Conservation (phyloP, 2,329 filamentous ascomycete species). For the Apiospora phragmitis region DNA sequence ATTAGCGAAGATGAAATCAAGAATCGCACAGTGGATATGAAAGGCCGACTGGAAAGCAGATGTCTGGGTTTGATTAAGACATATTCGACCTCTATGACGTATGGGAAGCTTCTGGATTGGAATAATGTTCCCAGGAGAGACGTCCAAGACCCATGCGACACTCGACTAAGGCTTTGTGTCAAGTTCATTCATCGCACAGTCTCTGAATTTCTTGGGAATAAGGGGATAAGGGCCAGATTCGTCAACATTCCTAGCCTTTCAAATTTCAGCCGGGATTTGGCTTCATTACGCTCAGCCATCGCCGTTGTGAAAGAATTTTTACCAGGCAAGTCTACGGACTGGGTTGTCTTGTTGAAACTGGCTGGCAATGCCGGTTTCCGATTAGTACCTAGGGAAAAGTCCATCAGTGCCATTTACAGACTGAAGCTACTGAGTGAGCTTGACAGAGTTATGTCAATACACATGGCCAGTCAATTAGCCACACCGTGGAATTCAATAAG, state of each 20-base stretch:
- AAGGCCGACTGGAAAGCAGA: constrained; percentile 18
- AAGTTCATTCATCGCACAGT: constrained; percentile 4
- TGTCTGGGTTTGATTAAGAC: constrained; percentile 22
- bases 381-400: neutral
- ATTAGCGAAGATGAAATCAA: constrained; percentile 15
- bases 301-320: neutral
- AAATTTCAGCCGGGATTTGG: neutral
- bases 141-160: neutral
- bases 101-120: too few relatives aligned
- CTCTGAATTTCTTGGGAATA: neutral
- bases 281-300: neutral
- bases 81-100: neutral
- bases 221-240: neutral
- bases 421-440: neutral
- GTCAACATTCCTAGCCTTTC: neutral
- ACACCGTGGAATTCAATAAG: neutral
- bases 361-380: neutral
- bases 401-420: neutral
- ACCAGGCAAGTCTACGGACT: neutral
- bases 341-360: neutral
- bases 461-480: neutral
- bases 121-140: neutral
- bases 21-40: constrained; percentile 18
- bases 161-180: neutral
- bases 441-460: neutral